phyloP scores from a whole-genome alignment of 2,329 filamentous ascomycete genomes.

The Chrysoporthe cubensis region DNA sequence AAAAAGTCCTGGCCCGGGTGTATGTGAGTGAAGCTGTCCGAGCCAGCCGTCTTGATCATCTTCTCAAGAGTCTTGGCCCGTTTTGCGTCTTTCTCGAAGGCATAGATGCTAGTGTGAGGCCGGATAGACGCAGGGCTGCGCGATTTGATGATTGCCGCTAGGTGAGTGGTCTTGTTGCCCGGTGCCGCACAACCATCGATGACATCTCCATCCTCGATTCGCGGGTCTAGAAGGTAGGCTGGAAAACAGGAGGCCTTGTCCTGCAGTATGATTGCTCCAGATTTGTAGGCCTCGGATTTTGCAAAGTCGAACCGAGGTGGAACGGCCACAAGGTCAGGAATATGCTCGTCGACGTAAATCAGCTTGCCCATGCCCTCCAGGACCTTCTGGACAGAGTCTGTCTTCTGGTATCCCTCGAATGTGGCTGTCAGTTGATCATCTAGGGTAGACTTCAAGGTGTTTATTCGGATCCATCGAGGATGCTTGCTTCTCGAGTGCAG shows the following conservation, averaged over 20 bases:
- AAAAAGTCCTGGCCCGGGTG: slow-evolving; percentile 81
- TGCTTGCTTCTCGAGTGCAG: slow-evolving; percentile 60
- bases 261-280: slow-evolving; percentile 84
- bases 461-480: slow-evolving; percentile 92
- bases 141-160: slow-evolving; percentile 72
- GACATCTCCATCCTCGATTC: slow-evolving; percentile 70
- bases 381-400: slow-evolving; percentile 60
- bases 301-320: slow-evolving; percentile 73
- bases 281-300: slow-evolving; percentile 72
- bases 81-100: slow-evolving; percentile 75
- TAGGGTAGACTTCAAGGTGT: slow-evolving; percentile 73
- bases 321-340: slow-evolving; percentile 83
- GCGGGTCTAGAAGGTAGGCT: slow-evolving; percentile 79
- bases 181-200: slow-evolving; percentile 95
- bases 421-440: slow-evolving; percentile 74
- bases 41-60: slow-evolving; percentile 82
- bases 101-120: slow-evolving; percentile 59
- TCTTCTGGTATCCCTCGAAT: slow-evolving; percentile 67
- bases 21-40: slow-evolving; percentile 67
- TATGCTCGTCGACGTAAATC: slow-evolving; percentile 75
- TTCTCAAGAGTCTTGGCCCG: slow-evolving; percentile 78
- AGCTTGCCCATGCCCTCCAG: slow-evolving; percentile 50
- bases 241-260: slow-evolving; percentile 98
- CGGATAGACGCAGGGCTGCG: slow-evolving; percentile 41
- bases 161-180: slow-evolving; percentile 95